Evolutionary conservation across 108 stramenopile species (phyloP).

Genomic region (Nannochloropsis salina): DNA sequence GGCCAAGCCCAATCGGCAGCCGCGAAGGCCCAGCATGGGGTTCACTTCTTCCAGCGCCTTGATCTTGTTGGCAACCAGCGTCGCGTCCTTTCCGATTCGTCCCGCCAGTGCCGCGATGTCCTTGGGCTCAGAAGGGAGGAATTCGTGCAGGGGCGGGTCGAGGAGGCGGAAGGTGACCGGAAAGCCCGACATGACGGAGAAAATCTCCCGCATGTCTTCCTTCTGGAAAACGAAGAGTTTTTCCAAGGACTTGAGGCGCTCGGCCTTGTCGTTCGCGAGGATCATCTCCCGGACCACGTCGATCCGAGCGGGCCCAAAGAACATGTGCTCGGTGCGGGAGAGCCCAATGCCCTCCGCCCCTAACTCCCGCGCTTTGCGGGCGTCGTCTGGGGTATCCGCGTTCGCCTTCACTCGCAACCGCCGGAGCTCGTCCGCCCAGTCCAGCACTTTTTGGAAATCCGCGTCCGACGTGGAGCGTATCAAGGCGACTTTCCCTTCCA

Average conservation of each 20-base stretch:
- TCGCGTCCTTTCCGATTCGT: neutral
- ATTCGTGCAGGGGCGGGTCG: conserved; percentile 79
- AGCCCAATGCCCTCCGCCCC: conserved; percentile 76
- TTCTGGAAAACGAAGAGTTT: conserved; percentile 61
- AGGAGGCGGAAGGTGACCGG: conserved; percentile 71
- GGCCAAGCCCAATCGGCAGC: conserved; percentile 67
- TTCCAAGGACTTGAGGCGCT: conserved; percentile 57
- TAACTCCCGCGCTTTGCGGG: conserved; percentile 59
- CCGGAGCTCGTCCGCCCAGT: conserved; percentile 61
- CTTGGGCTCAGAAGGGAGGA: conserved; percentile 61
- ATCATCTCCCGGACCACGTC: conserved; percentile 70
- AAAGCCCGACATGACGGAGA: conserved; percentile 62
- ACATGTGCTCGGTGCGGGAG: conserved; percentile 80
- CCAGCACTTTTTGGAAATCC: conserved; percentile 54
- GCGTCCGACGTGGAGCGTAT: conserved; percentile 42
- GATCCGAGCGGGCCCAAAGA: conserved; percentile 65
- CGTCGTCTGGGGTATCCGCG: conserved; percentile 72
- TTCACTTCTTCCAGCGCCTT: conserved; percentile 43
- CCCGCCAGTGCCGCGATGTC: conserved; percentile 41
- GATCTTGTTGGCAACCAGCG: neutral
- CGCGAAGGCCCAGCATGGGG: conserved; percentile 72
- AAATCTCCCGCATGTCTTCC: conserved; percentile 61
- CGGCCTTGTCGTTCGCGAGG: conserved; percentile 45
- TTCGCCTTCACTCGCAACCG: conserved; percentile 70
- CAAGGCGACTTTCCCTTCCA: conserved; percentile 32